These are phyloP conservation scores for Notholithocarpus densiflorus DNA, from an alignment of 306 rosid species.

Conservation along the genomic window DNA sequence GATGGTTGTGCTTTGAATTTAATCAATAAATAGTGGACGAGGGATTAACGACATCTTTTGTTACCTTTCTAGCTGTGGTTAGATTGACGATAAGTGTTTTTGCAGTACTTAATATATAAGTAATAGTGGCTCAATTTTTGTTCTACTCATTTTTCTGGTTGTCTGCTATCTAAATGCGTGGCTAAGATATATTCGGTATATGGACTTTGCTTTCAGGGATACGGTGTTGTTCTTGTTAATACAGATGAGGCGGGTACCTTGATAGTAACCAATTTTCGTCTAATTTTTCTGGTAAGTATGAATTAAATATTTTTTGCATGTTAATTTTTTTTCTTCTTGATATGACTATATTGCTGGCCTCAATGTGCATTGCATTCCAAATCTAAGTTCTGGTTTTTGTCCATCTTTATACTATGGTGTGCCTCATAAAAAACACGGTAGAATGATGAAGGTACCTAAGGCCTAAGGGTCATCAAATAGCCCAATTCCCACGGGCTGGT, in stretches of 20 bases:
- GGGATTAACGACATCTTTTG: neutral
- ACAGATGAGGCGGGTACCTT: conserved; percentile 87
- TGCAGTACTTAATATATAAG: neutral
- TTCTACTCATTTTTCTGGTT: neutral
- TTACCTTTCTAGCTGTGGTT: neutral
- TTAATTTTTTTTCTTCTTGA: conserved; percentile 9
- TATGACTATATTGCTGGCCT: neutral
- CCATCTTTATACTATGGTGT: neutral
- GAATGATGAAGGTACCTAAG: neutral
- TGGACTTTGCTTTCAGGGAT: conserved; percentile 54
- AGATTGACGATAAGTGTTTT: neutral
- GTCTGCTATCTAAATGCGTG: conserved; percentile 9
- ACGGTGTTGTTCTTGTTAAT: conserved; percentile 95
- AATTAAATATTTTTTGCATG: conserved; percentile 12
- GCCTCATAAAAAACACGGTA: neutral
- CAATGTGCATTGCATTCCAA: neutral
- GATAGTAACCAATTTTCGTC: conserved; percentile 86
- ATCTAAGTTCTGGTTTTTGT: neutral
- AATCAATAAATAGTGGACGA: neutral
- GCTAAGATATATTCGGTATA: conserved; percentile 15
- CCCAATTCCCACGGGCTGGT: too few species aligned
- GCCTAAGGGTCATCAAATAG: too few species aligned
- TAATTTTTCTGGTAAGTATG: conserved; percentile 81
- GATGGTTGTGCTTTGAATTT: neutral
- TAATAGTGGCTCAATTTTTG: neutral